Evolutionary conservation across 1,284 basidiomycete species (phyloP).

Genomic region (Ceratobasidium sp.): DNA sequence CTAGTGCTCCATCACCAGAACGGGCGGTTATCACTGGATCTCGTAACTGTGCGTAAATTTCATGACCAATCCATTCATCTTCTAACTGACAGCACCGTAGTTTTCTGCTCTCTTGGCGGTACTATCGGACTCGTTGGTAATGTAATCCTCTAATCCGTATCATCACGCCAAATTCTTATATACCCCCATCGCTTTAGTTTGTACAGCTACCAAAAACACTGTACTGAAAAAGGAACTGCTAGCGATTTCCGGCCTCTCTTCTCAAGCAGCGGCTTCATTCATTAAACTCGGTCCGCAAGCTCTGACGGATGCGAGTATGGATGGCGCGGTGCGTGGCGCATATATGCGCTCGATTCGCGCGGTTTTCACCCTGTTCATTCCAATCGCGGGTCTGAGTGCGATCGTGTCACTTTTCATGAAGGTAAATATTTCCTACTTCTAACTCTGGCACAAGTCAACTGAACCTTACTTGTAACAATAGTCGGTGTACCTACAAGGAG

Average conservation of each 20-base stretch:
- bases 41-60: conserved; percentile 26
- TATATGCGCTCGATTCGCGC: conserved; percentile 15
- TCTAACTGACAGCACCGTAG: neutral
- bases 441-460: conserved; percentile 12
- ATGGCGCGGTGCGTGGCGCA: conserved; percentile 11
- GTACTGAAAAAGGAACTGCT: conserved; percentile 26
- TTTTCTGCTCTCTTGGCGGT: conserved; percentile 36
- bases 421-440: neutral
- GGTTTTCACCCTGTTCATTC: conserved; percentile 30
- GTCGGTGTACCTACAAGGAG: too few species aligned
- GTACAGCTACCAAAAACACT: conserved; percentile 22
- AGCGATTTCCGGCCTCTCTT: conserved; percentile 14
- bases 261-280: conserved; percentile 3
- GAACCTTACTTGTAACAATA: too few species aligned
- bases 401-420: conserved; percentile 19
- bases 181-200: neutral
- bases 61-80: neutral
- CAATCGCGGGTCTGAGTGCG: conserved; percentile 29
- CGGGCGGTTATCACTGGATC: conserved; percentile 34
- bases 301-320: neutral
- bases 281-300: conserved; percentile 26
- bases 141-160: neutral
- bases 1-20: conserved; percentile 9
- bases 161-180: too few species aligned
- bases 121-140: conserved; percentile 30